Evolutionary conservation across 2,329 filamentous ascomycete species (phyloP).

Genomic region (Trichoderma atrobrunneum): DNA sequence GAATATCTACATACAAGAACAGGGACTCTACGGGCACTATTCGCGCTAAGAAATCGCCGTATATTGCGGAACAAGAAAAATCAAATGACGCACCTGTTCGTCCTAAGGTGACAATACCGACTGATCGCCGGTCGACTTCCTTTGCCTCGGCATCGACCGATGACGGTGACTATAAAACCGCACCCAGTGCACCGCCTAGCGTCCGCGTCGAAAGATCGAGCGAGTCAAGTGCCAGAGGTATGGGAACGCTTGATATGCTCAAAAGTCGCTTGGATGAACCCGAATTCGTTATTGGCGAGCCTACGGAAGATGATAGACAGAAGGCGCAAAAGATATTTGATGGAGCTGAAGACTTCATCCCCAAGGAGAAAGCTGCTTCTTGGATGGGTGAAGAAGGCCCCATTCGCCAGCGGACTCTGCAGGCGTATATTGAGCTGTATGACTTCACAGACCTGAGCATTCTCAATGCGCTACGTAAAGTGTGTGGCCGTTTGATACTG

Average conservation of each 20-base stretch:
- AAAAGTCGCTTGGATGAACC: slow-evolving; percentile 54
- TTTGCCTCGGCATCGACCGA: slow-evolving; percentile 36
- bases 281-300: slow-evolving; percentile 55
- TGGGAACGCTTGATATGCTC: slow-evolving; percentile 33
- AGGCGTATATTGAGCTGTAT: slow-evolving; percentile 89
- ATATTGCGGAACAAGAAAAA: slow-evolving; percentile 28
- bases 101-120: slow-evolving; percentile 43
- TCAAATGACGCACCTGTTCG: slow-evolving; percentile 32
- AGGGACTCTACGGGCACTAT: slow-evolving; percentile 30
- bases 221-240: slow-evolving; percentile 38
- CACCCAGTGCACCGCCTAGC: slow-evolving; percentile 43
- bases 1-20: slow-evolving; percentile 8
- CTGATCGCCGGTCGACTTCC: slow-evolving; percentile 37
- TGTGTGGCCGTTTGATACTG: slow-evolving; percentile 79
- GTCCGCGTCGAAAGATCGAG: slow-evolving; percentile 43
- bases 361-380: slow-evolving; percentile 75
- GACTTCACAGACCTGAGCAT: slow-evolving; percentile 82
- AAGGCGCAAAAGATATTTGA: slow-evolving; percentile 82
- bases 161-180: slow-evolving; percentile 41
- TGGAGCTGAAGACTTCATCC: slow-evolving; percentile 76
- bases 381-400: slow-evolving; percentile 79
- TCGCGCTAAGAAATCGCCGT: slow-evolving; percentile 27
- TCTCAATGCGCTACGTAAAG: slow-evolving; percentile 69
- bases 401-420: slow-evolving; percentile 55
- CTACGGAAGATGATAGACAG: slow-evolving; percentile 67